A percentile compares a stretch with the other conserved stretches of the same genome.
Conservation (phyloP, 116 monocot genomes). For the Iris pallida region DNA sequence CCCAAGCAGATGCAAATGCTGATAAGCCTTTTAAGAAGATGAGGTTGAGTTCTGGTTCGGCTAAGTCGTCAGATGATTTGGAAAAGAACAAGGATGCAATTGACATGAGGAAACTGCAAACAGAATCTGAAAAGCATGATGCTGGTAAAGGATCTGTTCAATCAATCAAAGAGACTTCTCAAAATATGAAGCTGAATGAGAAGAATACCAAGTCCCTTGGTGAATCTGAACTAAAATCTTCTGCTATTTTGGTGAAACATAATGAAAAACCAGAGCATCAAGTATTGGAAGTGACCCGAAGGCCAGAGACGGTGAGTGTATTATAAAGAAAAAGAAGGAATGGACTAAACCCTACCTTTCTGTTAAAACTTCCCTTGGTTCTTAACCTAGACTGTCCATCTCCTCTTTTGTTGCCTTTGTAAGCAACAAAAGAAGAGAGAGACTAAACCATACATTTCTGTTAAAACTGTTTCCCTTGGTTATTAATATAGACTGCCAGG, state of each 20-base stretch:
- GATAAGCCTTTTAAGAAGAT: constrained; percentile 22
- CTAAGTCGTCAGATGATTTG: neutral
- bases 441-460: too few relatives aligned
- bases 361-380: too few relatives aligned
- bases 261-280: neutral
- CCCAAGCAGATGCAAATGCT: constrained; percentile 6
- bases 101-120: constrained; percentile 4
- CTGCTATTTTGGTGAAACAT: neutral
- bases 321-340: too few relatives aligned
- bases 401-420: too few relatives aligned
- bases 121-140: constrained; percentile 6
- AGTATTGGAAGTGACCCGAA: constrained; percentile 1
- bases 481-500: too few relatives aligned
- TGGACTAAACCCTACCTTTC: too few relatives aligned
- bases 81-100: constrained; percentile 2
- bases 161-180: neutral
- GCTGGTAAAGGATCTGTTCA: constrained; percentile 8
- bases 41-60: constrained; percentile 5
- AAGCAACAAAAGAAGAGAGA: too few relatives aligned
- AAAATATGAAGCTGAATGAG: constrained; percentile 5
- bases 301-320: neutral
- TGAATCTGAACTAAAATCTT: neutral
- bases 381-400: too few relatives aligned
- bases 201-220: neutral
- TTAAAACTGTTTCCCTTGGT: too few relatives aligned